phyloP scores from a whole-genome alignment of 495 filamentous ascomycete species.

The Sordaria brevicollis region DNA sequence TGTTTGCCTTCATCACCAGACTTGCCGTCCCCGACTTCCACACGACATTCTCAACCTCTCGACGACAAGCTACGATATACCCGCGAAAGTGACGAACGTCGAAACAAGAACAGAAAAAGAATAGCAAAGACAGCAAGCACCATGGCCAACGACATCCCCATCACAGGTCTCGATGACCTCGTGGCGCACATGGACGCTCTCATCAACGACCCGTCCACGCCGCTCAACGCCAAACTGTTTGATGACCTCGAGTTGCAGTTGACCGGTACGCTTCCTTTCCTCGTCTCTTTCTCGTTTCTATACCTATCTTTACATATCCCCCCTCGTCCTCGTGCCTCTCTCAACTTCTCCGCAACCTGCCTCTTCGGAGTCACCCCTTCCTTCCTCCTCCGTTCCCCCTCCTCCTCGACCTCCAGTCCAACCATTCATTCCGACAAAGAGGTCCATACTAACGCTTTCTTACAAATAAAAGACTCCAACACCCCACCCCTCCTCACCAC shows the following conservation, averaged over 20 bases:
- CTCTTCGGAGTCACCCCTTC: not conserved
- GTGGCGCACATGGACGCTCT: conserved; percentile 39
- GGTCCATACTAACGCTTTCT: not conserved
- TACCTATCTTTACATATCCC: too few species aligned
- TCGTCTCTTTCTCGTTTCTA: too few species aligned
- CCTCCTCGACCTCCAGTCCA: too few species aligned
- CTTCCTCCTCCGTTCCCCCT: not conserved
- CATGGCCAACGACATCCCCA: conserved; percentile 23
- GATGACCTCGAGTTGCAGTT: conserved; percentile 46
- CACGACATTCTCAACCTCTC: not conserved
- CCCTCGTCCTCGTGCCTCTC: not conserved
- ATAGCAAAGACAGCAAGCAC: not conserved
- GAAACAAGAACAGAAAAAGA: not conserved
- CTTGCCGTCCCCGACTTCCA: not conserved
- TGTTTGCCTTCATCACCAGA: not conserved
- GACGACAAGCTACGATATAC: not conserved
- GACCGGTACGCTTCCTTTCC: conserved; percentile 23
- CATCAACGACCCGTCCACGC: conserved; percentile 23
- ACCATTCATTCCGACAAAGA: too few species aligned
- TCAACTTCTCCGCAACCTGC: not conserved
- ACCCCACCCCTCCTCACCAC: conserved; percentile 34
- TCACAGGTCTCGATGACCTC: conserved; percentile 38
- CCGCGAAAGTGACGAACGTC: not conserved
- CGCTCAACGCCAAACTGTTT: conserved; percentile 36
- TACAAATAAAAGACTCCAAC: conserved; percentile 26